Percentiles rank a stretch among this genome's conserved stretches.
These are phyloP conservation scores for Darksidea phi DNA, from an alignment of 495 filamentous ascomycete genomes.

Conservation along the genomic window DNA sequence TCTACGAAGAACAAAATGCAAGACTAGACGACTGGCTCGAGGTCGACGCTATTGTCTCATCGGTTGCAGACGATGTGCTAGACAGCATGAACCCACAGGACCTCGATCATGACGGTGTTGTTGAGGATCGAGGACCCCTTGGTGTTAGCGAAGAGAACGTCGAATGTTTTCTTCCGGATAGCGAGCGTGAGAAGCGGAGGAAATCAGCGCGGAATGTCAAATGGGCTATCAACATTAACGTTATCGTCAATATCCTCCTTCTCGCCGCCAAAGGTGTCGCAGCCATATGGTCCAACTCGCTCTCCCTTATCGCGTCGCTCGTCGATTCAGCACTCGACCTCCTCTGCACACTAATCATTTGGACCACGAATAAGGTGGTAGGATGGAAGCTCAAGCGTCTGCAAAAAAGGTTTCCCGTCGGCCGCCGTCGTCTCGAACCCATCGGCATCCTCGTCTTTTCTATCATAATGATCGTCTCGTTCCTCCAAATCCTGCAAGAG, in stretches of 20 bases:
- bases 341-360: conserved; percentile 52
- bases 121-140: conserved; percentile 47
- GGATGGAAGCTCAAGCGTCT: conserved; percentile 46
- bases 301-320: conserved; percentile 51
- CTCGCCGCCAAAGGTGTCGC: conserved; percentile 47
- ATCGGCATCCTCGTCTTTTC: conserved; percentile 46
- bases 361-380: conserved; percentile 49
- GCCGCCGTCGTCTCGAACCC: conserved; percentile 47
- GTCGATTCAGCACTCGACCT: conserved; percentile 52
- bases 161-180: conserved; percentile 50
- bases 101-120: conserved; percentile 49
- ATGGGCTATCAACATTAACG: conserved; percentile 56
- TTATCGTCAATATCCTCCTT: conserved; percentile 50
- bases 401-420: conserved; percentile 49
- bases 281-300: conserved; percentile 45
- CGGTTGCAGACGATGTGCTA: conserved; percentile 53
- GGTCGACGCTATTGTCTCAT: conserved; percentile 52
- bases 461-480: conserved; percentile 49
- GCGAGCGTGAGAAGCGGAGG: conserved; percentile 48
- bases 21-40: conserved; percentile 54
- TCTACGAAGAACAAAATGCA: conserved; percentile 54
- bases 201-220: conserved; percentile 45
- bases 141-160: conserved; percentile 45
- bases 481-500: conserved; percentile 52
- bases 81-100: conserved; percentile 54